These are phyloP conservation scores for Kwoniella europaea DNA, from an alignment of 768 basidiomycete genomes.

Conservation along the genomic window DNA sequence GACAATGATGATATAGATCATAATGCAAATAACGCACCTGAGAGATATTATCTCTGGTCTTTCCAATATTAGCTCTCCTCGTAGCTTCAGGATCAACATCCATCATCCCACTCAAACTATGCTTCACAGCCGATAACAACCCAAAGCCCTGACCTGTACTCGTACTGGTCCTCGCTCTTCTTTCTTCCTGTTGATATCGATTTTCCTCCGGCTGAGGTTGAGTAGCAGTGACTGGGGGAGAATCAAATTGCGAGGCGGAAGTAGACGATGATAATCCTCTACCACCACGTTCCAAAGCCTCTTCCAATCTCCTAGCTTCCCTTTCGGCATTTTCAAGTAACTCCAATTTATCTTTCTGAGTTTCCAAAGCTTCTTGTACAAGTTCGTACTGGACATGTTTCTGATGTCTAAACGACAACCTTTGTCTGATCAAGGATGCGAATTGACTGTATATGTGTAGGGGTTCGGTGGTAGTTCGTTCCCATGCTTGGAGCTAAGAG, in stretches of 20 bases:
- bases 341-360: constrained; percentile 79
- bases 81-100: constrained; percentile 98
- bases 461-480: constrained; percentile 94
- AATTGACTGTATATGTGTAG: constrained; percentile 95
- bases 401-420: constrained; percentile 92
- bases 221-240: not conserved
- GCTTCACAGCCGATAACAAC: constrained; percentile 84
- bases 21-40: constrained; percentile 65
- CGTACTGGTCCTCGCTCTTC: constrained; percentile 29
- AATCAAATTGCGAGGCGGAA: constrained; percentile 6
- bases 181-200: constrained; percentile 23
- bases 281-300: constrained; percentile 71
- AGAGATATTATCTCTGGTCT: constrained; percentile 92
- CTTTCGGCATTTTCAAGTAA: constrained; percentile 90
- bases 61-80: constrained; percentile 86
- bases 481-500: constrained; percentile 83
- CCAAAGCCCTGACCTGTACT: constrained; percentile 64
- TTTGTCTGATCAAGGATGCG: constrained; percentile 88
- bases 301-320: constrained; percentile 86
- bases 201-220: constrained; percentile 21
- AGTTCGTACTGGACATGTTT: constrained; percentile 98
- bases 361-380: constrained; percentile 86
- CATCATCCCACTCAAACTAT: constrained; percentile 97
- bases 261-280: constrained; percentile 45
- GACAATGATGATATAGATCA: too few relatives aligned